Percentiles rank a stretch among this genome's conserved stretches.
Evolutionary conservation across 306 rosid species (phyloP).

Genomic region (Cyclanthera cordifolia): DNA sequence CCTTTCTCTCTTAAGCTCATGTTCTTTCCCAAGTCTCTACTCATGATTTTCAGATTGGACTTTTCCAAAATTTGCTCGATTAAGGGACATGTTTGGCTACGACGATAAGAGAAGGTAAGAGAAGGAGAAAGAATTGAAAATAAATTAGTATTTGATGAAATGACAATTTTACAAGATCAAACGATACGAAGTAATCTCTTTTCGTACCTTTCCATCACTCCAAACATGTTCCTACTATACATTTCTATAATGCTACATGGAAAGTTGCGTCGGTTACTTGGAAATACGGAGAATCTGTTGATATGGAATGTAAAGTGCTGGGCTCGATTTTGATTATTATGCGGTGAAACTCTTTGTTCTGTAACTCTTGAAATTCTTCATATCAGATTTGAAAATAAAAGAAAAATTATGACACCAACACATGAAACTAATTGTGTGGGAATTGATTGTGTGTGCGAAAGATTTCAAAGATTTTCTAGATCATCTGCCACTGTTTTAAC

Average conservation of each 20-base stretch:
- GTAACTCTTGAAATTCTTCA: not conserved
- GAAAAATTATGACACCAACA: not conserved
- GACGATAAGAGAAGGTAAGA: no score
- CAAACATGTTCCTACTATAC: no score
- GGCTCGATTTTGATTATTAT: not conserved
- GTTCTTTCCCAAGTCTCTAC: no score
- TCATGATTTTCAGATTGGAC: no score
- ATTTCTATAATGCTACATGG: not conserved
- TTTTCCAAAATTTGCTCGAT: no score
- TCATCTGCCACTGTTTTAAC: constrained; percentile 10
- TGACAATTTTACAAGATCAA: no score
- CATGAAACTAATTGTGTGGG: constrained; percentile 3
- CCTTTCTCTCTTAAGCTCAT: no score
- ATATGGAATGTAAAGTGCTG: not conserved
- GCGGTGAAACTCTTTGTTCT: not conserved
- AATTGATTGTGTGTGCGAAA: constrained; percentile 19
- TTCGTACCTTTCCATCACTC: no score
- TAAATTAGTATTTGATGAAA: no score
- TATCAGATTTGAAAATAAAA: not conserved
- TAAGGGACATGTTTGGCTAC: no score
- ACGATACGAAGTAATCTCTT: no score
- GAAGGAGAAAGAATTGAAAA: no score
- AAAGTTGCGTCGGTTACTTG: not conserved
- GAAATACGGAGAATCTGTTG: not conserved
- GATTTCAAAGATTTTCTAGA: constrained; percentile 7